Percentiles rank a stretch among this genome's conserved stretches.
These are phyloP conservation scores for Capronia americana DNA, from an alignment of 2,329 filamentous ascomycete species.

Conservation along the genomic window DNA sequence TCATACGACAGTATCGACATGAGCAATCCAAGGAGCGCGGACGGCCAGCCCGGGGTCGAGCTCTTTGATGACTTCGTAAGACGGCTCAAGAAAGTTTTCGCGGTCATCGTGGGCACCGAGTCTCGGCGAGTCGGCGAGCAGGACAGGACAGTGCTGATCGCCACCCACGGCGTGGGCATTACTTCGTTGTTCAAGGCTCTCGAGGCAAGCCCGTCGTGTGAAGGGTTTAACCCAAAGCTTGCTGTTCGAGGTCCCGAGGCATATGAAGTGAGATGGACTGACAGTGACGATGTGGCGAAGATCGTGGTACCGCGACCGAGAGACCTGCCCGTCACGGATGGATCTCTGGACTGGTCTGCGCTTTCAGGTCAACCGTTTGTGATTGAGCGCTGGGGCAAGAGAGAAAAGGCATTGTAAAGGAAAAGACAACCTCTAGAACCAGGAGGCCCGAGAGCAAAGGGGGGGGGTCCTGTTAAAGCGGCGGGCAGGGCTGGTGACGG, in stretches of 20 bases:
- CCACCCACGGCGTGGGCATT: slow-evolving; percentile 33
- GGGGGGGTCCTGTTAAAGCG: background rate
- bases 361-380: slow-evolving; percentile 29
- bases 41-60: slow-evolving; percentile 31
- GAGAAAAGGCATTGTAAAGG: slow-evolving; percentile 31
- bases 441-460: background rate
- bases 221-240: slow-evolving; percentile 27
- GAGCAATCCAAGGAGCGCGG: slow-evolving; percentile 29
- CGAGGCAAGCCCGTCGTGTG: slow-evolving; percentile 23
- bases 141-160: slow-evolving; percentile 28
- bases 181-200: slow-evolving; percentile 31
- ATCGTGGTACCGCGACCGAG: slow-evolving; percentile 22
- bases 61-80: slow-evolving; percentile 31
- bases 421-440: background rate
- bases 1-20: slow-evolving; percentile 33
- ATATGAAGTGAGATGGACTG: slow-evolving; percentile 33
- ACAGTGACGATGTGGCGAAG: slow-evolving; percentile 31
- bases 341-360: slow-evolving; percentile 20
- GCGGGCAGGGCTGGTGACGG: background rate
- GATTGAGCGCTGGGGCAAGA: slow-evolving; percentile 35
- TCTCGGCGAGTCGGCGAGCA: slow-evolving; percentile 9
- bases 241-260: slow-evolving; percentile 30
- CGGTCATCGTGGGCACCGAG: slow-evolving; percentile 25
- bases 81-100: slow-evolving; percentile 26
- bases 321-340: slow-evolving; percentile 27